phyloP scores from a whole-genome alignment of 768 basidiomycete species.

The Suillus cothurnatus region DNA sequence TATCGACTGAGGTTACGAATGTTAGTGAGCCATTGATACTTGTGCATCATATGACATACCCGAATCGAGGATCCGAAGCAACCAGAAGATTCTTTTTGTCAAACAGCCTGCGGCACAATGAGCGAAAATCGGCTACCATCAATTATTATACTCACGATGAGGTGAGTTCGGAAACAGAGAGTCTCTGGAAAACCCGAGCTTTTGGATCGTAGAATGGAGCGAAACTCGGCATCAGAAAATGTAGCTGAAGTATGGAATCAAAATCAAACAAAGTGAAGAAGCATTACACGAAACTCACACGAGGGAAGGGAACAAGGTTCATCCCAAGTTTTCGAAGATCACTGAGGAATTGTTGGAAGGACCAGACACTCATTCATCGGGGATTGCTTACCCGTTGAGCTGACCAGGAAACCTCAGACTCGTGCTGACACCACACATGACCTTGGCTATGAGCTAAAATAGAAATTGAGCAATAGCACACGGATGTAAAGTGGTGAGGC shows the following conservation, averaged over 20 bases:
- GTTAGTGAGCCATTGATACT: background rate
- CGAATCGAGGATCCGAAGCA: conserved; percentile 78
- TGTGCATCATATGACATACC: conserved; percentile 40
- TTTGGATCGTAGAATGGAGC: conserved; percentile 82
- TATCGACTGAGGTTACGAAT: conserved; percentile 57
- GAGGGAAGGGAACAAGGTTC: conserved; percentile 97
- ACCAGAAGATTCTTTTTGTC: conserved; percentile 80
- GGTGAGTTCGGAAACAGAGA: conserved; percentile 70
- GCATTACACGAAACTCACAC: conserved; percentile 47
- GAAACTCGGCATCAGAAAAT: conserved; percentile 96
- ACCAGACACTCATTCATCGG: background rate
- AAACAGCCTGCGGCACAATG: conserved; percentile 56
- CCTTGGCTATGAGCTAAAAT: conserved; percentile 71
- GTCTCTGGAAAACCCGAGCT: conserved; percentile 58
- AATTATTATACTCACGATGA: conserved; percentile 53
- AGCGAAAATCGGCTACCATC: background rate
- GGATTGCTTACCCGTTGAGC: conserved; percentile 68
- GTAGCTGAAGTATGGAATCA: conserved; percentile 55
- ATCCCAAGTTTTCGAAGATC: conserved; percentile 89
- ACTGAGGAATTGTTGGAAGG: conserved; percentile 35
- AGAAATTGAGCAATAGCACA: background rate
- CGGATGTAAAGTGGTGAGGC: conserved; percentile 17
- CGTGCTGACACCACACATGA: conserved; percentile 95
- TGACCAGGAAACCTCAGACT: conserved; percentile 94
- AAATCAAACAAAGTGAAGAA: background rate